Conservation (phyloP, 2,329 filamentous ascomycete genomes). For the Cephalotrichum gorgonifer region DNA sequence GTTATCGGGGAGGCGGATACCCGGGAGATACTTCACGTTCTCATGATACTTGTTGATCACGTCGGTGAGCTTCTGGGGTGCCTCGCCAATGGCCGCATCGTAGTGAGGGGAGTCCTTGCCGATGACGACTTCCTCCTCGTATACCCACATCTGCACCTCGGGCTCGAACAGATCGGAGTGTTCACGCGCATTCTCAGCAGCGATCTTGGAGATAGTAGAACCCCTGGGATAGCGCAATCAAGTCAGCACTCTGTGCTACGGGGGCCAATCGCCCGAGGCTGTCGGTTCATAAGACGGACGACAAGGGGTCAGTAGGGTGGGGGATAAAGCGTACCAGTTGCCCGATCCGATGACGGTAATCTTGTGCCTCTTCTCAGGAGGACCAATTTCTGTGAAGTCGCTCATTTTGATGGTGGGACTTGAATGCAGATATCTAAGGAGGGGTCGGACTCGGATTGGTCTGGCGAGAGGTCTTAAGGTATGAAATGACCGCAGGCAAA, state of each 20-base stretch:
- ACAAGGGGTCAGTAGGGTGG: neutral
- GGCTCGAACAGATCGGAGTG: slow-evolving; percentile 75
- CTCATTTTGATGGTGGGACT: neutral
- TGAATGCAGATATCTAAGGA: neutral
- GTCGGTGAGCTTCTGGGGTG: slow-evolving; percentile 75
- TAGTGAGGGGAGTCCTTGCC: slow-evolving; percentile 64
- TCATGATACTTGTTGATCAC: slow-evolving; percentile 91
- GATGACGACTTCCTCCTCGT: slow-evolving; percentile 77
- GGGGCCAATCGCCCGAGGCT: too few species aligned
- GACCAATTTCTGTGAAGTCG: slow-evolving; percentile 22
- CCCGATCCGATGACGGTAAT: slow-evolving; percentile 91
- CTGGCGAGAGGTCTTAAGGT: too few species aligned
- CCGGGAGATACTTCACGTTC: slow-evolving; percentile 97
- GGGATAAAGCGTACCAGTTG: slow-evolving; percentile 60
- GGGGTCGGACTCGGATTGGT: too few species aligned
- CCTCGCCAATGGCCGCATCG: slow-evolving; percentile 48
- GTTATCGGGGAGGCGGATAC: slow-evolving; percentile 72
- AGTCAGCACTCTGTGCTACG: slow-evolving; percentile 1
- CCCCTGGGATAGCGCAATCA: slow-evolving; percentile 48
- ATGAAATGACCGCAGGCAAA: too few species aligned
- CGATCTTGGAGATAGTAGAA: slow-evolving; percentile 92
- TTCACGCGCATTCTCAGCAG: slow-evolving; percentile 79
- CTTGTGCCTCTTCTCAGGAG: slow-evolving; percentile 68
- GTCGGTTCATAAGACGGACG: neutral
- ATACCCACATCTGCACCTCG: slow-evolving; percentile 98